Percentiles rank a stretch among this genome's conserved stretches.
These are phyloP conservation scores for Phaseolus coccineus DNA, from an alignment of 331 rosid genomes.

Conservation along the genomic window DNA sequence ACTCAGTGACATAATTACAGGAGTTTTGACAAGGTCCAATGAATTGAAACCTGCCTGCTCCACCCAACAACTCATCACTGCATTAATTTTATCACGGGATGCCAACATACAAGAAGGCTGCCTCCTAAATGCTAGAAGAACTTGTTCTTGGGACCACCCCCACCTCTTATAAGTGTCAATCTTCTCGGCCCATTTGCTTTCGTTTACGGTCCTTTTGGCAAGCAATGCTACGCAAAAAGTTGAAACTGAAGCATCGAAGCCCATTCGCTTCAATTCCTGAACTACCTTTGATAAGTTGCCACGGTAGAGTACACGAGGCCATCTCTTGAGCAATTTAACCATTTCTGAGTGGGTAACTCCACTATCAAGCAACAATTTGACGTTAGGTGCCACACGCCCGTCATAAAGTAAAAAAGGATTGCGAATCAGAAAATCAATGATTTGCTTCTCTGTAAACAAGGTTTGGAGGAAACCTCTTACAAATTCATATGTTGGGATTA, in stretches of 20 bases:
- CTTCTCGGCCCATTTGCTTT: conserved; percentile 33
- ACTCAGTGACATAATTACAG: background rate
- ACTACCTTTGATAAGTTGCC: background rate
- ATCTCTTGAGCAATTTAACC: background rate
- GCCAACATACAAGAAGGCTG: conserved; percentile 1
- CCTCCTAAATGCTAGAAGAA: conserved; percentile 31
- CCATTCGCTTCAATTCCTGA: conserved; percentile 35
- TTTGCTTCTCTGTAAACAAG: background rate
- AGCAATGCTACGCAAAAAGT: background rate
- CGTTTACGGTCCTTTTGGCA: background rate
- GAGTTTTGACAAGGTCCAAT: background rate
- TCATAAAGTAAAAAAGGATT: background rate
- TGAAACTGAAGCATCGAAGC: background rate
- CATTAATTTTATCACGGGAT: conserved; percentile 33
- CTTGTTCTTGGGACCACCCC: conserved; percentile 44
- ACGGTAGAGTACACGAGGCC: background rate
- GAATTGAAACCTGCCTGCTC: conserved; percentile 27
- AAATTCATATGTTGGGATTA: conserved; percentile 32
- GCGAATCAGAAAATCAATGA: background rate
- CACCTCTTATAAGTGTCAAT: conserved; percentile 43
- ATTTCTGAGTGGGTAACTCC: conserved; percentile 31
- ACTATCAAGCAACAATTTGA: conserved; percentile 31
- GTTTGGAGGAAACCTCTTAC: conserved; percentile 4
- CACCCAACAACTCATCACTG: conserved; percentile 35
- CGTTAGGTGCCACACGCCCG: fast-evolving